Percentiles rank a stretch among this genome's conserved stretches.
Conservation (phyloP, 2,329 filamentous ascomycete genomes). For the Botrytis pseudocinerea region DNA sequence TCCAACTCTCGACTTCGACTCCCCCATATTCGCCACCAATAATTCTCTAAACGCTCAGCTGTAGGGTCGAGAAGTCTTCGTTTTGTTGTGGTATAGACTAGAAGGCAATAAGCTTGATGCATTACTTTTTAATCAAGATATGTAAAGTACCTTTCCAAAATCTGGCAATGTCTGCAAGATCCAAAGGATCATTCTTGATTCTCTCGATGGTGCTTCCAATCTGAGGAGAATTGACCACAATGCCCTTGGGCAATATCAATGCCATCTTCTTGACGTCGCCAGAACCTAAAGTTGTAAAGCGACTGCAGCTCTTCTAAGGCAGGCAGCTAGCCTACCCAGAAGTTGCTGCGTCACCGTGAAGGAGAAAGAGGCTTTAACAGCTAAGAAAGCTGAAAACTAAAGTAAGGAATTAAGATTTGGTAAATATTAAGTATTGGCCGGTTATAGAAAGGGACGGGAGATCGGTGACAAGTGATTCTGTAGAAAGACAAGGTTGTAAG, state of each 20-base stretch:
- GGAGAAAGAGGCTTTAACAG: conserved; percentile 10
- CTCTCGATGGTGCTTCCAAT: conserved; percentile 57
- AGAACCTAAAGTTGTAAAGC: conserved; percentile 27
- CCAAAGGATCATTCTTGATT: conserved; percentile 44
- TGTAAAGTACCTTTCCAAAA: conserved; percentile 55
- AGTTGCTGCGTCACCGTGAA: conserved; percentile 36
- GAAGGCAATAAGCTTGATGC: conserved; percentile 28
- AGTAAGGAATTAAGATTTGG: conserved; percentile 14
- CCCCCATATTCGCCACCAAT: conserved; percentile 67
- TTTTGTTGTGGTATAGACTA: conserved; percentile 62
- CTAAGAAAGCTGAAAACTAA: conserved; percentile 12
- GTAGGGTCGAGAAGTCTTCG: conserved; percentile 62
- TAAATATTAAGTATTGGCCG: conserved; percentile 2
- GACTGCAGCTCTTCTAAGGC: conserved; percentile 37
- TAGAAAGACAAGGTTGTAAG: background rate
- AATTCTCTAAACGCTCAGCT: conserved; percentile 61
- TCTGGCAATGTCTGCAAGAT: conserved; percentile 54
- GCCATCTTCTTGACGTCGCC: conserved; percentile 36
- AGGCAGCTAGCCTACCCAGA: conserved; percentile 40
- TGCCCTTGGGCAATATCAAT: conserved; percentile 57
- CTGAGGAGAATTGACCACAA: conserved; percentile 54
- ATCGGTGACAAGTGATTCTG: background rate
- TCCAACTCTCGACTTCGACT: conserved; percentile 51
- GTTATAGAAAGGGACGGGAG: background rate
- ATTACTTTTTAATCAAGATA: conserved; percentile 5